These are phyloP conservation scores for Drechslerella coelobrocha DNA, from an alignment of 2,329 filamentous ascomycete species.

Conservation along the genomic window DNA sequence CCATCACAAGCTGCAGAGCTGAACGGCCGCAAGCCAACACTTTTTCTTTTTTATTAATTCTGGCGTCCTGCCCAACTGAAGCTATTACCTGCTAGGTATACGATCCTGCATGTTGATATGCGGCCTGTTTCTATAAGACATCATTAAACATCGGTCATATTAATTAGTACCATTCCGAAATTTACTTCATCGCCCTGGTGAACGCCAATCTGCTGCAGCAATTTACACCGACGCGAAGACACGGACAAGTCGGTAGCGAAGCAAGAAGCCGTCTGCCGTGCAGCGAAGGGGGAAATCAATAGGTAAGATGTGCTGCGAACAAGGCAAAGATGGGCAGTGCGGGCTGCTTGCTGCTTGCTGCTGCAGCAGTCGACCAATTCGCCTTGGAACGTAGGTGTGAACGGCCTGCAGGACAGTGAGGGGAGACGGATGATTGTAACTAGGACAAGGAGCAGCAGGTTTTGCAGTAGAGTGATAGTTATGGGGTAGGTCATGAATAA, in stretches of 20 bases:
- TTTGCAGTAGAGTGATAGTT: too few relatives aligned
- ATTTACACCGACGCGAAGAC: conserved; percentile 36
- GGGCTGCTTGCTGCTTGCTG: too few relatives aligned
- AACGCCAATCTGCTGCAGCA: conserved; percentile 25
- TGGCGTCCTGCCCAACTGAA: background rate
- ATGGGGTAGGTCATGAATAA: too few relatives aligned
- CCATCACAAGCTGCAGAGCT: conserved; percentile 23
- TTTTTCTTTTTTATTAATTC: conserved; percentile 10
- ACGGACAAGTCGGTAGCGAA: background rate
- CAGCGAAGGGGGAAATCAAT: conserved; percentile 33
- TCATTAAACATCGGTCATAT: conserved; percentile 5
- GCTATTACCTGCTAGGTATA: conserved; percentile 5
- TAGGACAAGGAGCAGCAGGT: too few relatives aligned
- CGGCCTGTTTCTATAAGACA: conserved; percentile 1
- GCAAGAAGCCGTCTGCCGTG: conserved; percentile 28
- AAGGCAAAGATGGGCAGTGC: conserved; percentile 35
- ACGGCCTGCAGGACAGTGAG: too few relatives aligned
- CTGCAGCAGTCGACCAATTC: conserved; percentile 33
- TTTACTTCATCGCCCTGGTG: conserved; percentile 11
- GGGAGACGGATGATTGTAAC: too few relatives aligned
- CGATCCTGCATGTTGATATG: conserved; percentile 15
- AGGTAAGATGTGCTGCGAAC: conserved; percentile 24
- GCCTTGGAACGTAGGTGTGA: too few relatives aligned
- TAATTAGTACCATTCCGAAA: conserved; percentile 3
- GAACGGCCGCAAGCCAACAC: conserved; percentile 15